Percentiles rank a stretch among this genome's conserved stretches.
These are phyloP conservation scores for Botrytis aclada DNA, from an alignment of 2,329 filamentous ascomycete species.

Conservation along the genomic window DNA sequence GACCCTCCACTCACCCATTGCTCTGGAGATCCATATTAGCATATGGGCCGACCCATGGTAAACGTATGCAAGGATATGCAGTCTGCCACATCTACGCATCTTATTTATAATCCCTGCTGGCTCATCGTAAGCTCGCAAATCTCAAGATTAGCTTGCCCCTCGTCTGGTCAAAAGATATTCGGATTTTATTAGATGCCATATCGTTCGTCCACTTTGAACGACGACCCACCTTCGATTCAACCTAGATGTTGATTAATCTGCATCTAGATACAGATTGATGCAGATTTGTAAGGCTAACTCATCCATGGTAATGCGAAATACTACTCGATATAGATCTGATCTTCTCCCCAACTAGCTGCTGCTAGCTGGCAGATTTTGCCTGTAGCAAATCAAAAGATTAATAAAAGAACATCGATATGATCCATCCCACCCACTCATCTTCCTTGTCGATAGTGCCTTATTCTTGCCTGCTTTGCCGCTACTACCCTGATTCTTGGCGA, in stretches of 20 bases:
- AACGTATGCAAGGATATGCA: slow-evolving; percentile 11
- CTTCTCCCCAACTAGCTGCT: neutral
- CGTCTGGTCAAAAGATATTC: neutral
- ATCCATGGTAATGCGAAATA: neutral
- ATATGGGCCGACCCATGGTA: slow-evolving; percentile 5
- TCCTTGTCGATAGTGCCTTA: neutral
- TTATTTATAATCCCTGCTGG: slow-evolving; percentile 3
- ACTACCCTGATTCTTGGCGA: slow-evolving; percentile 1
- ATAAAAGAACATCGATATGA: neutral
- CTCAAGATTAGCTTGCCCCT: slow-evolving; percentile 18
- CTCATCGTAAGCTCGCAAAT: slow-evolving; percentile 20
- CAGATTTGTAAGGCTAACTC: neutral
- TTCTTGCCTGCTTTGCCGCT: slow-evolving; percentile 9
- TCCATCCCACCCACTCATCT: neutral
- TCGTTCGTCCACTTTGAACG: neutral
- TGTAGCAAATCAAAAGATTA: neutral
- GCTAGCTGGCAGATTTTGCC: neutral
- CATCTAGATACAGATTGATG: slow-evolving; percentile 4
- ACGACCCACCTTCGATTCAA: slow-evolving; percentile 12
- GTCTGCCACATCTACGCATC: slow-evolving; percentile 14
- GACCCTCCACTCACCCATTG: neutral
- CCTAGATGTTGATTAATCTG: neutral
- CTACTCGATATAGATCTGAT: neutral
- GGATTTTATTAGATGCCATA: slow-evolving; percentile 9
- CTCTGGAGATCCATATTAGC: neutral